Evolutionary conservation across 768 basidiomycete genomes (phyloP).

Genomic region (Auricularia auricula-judae): DNA sequence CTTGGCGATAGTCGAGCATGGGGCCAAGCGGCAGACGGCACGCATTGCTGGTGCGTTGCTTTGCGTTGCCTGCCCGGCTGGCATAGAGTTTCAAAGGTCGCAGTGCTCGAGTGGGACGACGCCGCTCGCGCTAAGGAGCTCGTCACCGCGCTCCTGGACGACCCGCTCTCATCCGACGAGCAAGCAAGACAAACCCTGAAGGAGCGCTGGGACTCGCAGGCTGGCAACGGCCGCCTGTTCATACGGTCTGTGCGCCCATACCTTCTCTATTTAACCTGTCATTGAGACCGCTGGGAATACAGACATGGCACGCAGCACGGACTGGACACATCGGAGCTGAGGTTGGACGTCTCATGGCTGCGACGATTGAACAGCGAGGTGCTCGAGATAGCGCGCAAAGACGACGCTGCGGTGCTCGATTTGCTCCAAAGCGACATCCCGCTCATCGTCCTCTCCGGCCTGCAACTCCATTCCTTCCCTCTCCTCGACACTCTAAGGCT

Average conservation of each 20-base stretch:
- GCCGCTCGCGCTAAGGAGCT: slow-evolving; percentile 45
- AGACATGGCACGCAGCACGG: background rate
- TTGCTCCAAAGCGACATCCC: slow-evolving; percentile 6
- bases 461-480: slow-evolving; percentile 11
- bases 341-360: slow-evolving; percentile 1
- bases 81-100: slow-evolving; percentile 1
- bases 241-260: background rate
- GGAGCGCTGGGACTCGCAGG: slow-evolving; percentile 25
- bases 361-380: slow-evolving; percentile 3
- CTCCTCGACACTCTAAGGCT: slow-evolving; percentile 14
- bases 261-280: too few relatives aligned
- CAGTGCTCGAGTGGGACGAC: slow-evolving; percentile 51
- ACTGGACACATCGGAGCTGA: background rate
- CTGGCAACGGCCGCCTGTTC: slow-evolving; percentile 21
- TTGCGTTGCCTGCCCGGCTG: background rate
- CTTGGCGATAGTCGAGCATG: background rate
- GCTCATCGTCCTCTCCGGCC: slow-evolving; percentile 11
- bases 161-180: slow-evolving; percentile 52
- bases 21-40: slow-evolving; percentile 18
- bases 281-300: background rate
- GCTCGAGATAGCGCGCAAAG: slow-evolving; percentile 3
- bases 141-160: slow-evolving; percentile 58
- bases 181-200: slow-evolving; percentile 11
- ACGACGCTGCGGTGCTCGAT: background rate
- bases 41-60: slow-evolving; percentile 38